Conservation (phyloP, 345 rosid genomes). For the Gynandropsis gynandra region DNA sequence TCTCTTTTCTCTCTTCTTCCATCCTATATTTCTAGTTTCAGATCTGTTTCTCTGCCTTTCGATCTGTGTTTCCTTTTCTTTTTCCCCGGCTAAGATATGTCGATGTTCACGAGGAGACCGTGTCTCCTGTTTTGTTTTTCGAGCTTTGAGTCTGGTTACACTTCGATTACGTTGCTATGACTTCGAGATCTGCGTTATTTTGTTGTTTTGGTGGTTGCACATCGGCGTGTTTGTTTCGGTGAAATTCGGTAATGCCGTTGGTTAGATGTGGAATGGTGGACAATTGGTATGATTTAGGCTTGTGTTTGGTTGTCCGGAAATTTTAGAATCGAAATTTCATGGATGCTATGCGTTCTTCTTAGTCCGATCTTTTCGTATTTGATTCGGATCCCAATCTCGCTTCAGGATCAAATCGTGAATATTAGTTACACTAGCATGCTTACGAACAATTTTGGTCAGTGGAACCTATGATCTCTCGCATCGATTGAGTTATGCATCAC, state of each 20-base stretch:
- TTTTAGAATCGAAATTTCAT: neutral
- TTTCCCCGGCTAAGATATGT: neutral
- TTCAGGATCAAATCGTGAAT: neutral
- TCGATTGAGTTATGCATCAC: neutral
- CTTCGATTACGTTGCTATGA: slow-evolving; percentile 7
- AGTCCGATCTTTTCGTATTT: neutral
- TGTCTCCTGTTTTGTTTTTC: slow-evolving; percentile 16
- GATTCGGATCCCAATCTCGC: slow-evolving; percentile 1
- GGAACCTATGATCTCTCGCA: neutral
- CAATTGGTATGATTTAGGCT: slow-evolving; percentile 9
- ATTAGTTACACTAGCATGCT: slow-evolving; percentile 1
- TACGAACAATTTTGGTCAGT: slow-evolving; percentile 1
- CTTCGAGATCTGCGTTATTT: slow-evolving; percentile 10
- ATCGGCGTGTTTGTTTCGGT: neutral
- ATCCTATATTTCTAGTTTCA: slow-evolving; percentile 1
- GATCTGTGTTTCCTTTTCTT: slow-evolving; percentile 2
- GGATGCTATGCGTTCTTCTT: no score
- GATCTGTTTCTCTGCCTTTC: slow-evolving; percentile 16
- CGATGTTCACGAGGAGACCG: slow-evolving; percentile 24
- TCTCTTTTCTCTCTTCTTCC: neutral
- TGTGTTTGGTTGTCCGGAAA: neutral
- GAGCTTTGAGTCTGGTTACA: slow-evolving; percentile 4
- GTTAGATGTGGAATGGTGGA: slow-evolving; percentile 13
- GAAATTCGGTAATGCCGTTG: slow-evolving; percentile 7
- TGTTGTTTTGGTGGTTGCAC: no score